Evolutionary conservation across 2,329 filamentous ascomycete genomes (phyloP), one percentile per base, ranked within the genome.

Genomic region (Pseudogymnoascus sp.): DNA sequence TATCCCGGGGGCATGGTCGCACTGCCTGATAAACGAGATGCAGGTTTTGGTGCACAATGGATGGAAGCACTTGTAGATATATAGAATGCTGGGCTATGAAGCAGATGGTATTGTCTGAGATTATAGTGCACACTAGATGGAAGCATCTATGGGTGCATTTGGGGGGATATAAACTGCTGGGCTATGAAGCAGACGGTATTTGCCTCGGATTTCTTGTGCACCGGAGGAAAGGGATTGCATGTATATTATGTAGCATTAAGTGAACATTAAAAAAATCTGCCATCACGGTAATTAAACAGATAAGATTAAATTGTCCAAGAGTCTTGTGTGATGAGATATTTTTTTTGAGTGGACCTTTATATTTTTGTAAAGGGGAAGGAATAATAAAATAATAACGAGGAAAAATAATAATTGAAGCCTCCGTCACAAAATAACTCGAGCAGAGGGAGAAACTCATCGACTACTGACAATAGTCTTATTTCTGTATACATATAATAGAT

Each of bases 11-110:
- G 71, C 72, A 3, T 81, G 81, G 6, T 70, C 71, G 54, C 76
- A 78, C 62, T 85, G 82, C 65, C 67, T 85, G 66, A 79, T 85
- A 54, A 80, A 84, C 66, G 82, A 85, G 73, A 84, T 83, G 78
- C 82, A 85, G 67, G 79, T 85, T 20, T 70, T 85, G 61, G 77
- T 75, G 38, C 73, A 76, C 63, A 82, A 80, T 67, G 82, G 82
- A 2, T 85, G 82, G 83, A 78, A 78, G 61, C 82, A 85, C 18
- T 25, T 58, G 34, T 58, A 58, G 50, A 20, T 20, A 12, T 54
- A 32, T 54, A 9, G 47, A 54, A 54, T 32, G 16, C n/a, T 14
- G 25, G n/a, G 28, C 16, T 54, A 20, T 34, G 9, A 6, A 2
- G n/a, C 11, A 32, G 5, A 20, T 14, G 28, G 6, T 34, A 8